Base-by-base conservation (phyloP, 2,329 filamentous ascomycete genomes). In the Curvularia eragrostidis region DNA sequence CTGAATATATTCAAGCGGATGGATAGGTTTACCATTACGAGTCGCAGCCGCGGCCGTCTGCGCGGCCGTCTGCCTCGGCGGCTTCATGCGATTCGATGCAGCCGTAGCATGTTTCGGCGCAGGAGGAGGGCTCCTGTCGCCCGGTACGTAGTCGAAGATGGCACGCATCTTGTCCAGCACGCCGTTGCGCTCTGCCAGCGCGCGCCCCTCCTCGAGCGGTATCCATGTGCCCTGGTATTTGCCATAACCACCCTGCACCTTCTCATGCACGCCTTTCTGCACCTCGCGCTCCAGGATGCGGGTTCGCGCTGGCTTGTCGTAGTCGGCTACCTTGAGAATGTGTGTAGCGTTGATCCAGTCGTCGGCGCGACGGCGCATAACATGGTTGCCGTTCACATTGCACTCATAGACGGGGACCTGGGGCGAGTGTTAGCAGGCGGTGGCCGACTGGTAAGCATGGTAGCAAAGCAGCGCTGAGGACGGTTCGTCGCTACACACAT, bases 321-420 rank as follows among this genome's bases (percentile, higher is more conserved):
- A 97, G 54, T 94, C 94, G 62, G 95, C 95, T 39, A 96, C 92
- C 75, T 99, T 99, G 48, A 99, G 82, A 59, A 99, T 98, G 75
- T 99, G 95, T 52, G 95, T 99, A n/a, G 95, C 95, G 82, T 99
- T 99, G 80, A 99, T 95, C 93, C 94, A 99, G 78, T 98, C 88
- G 77, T 99, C 95, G 52, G 88, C 86, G 59, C 94, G 88, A 49
- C 95, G 87, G 77, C 95, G 90, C 95, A 99, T 99, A 65, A 98
- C 91, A 91, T 97, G 92, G 74, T 96, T 92, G 65, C 83, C 84
- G 34, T 89, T 91, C 69, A 96, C 89, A 75, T 96, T 93, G 79
- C 87, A 95, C 75, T 98, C 95, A 75, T 95, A 97, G 10, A 98
- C 94, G 34, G 94, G 94, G 61, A 97, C 93, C 92, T 97, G 71